Conservation (phyloP, 1,284 basidiomycete genomes). For the Athelia sp. region DNA sequence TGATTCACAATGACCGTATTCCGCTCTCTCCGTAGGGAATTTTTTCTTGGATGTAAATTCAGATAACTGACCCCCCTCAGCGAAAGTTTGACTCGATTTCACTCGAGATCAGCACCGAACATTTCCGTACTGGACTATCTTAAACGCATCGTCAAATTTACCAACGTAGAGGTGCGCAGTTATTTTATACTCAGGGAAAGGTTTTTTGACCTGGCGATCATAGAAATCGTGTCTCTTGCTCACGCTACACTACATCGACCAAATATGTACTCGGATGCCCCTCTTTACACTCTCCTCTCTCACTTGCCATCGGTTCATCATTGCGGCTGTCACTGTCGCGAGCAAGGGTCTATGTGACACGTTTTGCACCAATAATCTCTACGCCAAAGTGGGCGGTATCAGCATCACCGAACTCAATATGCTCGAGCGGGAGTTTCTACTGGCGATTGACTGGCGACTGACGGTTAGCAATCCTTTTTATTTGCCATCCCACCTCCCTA, state of each 20-base stretch:
- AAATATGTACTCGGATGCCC: slow-evolving; percentile 82
- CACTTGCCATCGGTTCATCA: slow-evolving; percentile 94
- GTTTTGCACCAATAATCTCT: slow-evolving; percentile 89
- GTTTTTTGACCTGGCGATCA: background rate
- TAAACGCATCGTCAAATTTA: slow-evolving; percentile 85
- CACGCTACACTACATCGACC: slow-evolving; percentile 91
- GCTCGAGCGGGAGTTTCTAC: slow-evolving; percentile 88
- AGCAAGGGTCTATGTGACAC: slow-evolving; percentile 91
- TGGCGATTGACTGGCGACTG: slow-evolving; percentile 87
- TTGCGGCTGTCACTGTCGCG: slow-evolving; percentile 82
- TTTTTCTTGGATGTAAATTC: slow-evolving; percentile 10
- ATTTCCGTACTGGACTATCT: slow-evolving; percentile 89
- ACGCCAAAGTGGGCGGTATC: slow-evolving; percentile 93
- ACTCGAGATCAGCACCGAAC: slow-evolving; percentile 82
- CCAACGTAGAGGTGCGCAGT: slow-evolving; percentile 85
- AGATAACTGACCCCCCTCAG: slow-evolving; percentile 28
- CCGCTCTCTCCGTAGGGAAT: slow-evolving; percentile 68
- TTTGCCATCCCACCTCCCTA: slow-evolving; percentile 6
- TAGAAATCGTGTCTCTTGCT: slow-evolving; percentile 88
- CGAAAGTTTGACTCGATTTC: slow-evolving; percentile 86
- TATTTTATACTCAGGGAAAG: background rate
- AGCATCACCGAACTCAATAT: slow-evolving; percentile 85
- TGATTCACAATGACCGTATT: slow-evolving; percentile 91
- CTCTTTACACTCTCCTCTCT: slow-evolving; percentile 89
- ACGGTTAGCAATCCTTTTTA: slow-evolving; percentile 61